A percentile compares a stretch with the other conserved stretches of the same genome.
Evolutionary conservation across 1,139 yeast species (phyloP).

Genomic region (Kodamaea ohmeri): DNA sequence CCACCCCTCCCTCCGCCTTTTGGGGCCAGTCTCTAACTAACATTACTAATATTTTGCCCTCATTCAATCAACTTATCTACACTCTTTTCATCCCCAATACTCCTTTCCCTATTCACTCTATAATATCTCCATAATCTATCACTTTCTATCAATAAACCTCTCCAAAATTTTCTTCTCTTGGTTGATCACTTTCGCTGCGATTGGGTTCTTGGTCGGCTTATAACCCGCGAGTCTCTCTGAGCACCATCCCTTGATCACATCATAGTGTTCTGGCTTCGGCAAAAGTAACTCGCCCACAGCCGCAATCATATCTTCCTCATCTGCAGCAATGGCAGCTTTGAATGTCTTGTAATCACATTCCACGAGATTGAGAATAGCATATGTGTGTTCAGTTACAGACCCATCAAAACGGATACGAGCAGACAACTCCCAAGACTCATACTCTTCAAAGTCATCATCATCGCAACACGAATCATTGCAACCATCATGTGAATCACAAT

Average conservation of each 20-base stretch:
- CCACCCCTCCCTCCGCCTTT: too few species aligned
- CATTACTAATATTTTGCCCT: too few species aligned
- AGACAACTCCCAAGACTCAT: slow-evolving; percentile 38
- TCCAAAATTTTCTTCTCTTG: slow-evolving; percentile 19
- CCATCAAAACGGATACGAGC: slow-evolving; percentile 34
- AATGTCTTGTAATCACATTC: slow-evolving; percentile 19
- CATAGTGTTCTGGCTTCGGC: slow-evolving; percentile 10
- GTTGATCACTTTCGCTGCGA: slow-evolving; percentile 11
- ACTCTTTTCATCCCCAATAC: background rate
- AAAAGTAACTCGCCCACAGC: slow-evolving; percentile 5
- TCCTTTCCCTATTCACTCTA: background rate
- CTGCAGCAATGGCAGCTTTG: slow-evolving; percentile 8
- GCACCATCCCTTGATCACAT: slow-evolving; percentile 19
- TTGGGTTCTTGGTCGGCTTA: slow-evolving; percentile 6
- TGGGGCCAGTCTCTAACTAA: too few species aligned
- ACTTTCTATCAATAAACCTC: slow-evolving; percentile 9
- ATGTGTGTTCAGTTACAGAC: slow-evolving; percentile 36
- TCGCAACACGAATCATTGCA: slow-evolving; percentile 15
- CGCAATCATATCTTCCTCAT: slow-evolving; percentile 6
- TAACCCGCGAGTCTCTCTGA: slow-evolving; percentile 17
- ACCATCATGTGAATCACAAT: slow-evolving; percentile 10
- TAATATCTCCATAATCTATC: background rate
- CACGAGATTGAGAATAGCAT: slow-evolving; percentile 25
- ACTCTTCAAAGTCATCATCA: slow-evolving; percentile 10
- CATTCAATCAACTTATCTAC: too few species aligned